Percentiles rank a stretch among this genome's conserved stretches.
phyloP scores from a whole-genome alignment of 768 basidiomycete genomes.

The Podaxis sp. region DNA sequence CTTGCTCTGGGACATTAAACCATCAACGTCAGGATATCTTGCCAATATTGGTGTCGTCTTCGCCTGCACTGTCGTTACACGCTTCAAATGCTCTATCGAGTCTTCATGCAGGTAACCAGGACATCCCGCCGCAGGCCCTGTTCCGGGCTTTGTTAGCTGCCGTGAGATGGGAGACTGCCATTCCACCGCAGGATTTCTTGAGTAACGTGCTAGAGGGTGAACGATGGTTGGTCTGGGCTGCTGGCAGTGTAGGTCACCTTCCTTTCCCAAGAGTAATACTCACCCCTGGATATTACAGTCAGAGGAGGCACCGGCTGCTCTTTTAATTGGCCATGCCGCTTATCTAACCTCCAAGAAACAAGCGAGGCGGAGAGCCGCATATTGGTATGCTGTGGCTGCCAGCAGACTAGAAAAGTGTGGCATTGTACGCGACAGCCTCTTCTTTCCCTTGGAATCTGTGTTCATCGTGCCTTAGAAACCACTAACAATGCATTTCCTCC shows the following conservation, averaged over 20 bases:
- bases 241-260: conserved; percentile 63
- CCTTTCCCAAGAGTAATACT: not conserved
- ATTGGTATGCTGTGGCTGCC: conserved; percentile 80
- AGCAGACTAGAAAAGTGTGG: conserved; percentile 81
- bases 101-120: conserved; percentile 42
- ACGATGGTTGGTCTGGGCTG: conserved; percentile 84
- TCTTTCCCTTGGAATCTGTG: not conserved
- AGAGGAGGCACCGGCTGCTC: conserved; percentile 78
- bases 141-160: conserved; percentile 67
- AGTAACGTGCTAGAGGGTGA: conserved; percentile 67
- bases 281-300: conserved; percentile 31
- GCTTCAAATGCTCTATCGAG: conserved; percentile 58
- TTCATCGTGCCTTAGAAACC: conserved; percentile 59
- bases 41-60: conserved; percentile 69
- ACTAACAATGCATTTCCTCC: conserved; percentile 78
- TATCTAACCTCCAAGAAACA: conserved; percentile 60
- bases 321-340: conserved; percentile 82
- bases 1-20: conserved; percentile 3
- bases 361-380: conserved; percentile 61
- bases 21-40: conserved; percentile 67
- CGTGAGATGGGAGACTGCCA: conserved; percentile 76
- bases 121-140: conserved; percentile 62
- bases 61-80: conserved; percentile 58
- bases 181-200: conserved; percentile 58
- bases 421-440: conserved; percentile 52